Evolutionary conservation across 768 basidiomycete genomes (phyloP), one percentile per base, ranked within the genome.

Genomic region (Lactarius sanguifluus): DNA sequence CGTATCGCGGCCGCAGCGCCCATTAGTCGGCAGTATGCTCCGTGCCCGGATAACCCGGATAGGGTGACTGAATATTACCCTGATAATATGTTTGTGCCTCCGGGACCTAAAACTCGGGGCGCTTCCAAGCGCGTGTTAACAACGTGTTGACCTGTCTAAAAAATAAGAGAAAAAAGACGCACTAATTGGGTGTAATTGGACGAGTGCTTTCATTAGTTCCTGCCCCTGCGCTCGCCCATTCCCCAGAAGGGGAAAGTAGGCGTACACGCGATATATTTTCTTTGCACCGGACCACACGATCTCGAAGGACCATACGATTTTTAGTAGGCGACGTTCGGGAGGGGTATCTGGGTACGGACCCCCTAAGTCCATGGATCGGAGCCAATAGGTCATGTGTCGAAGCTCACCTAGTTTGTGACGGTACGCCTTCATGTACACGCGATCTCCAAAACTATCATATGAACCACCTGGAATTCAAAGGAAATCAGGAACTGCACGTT

Each of bases 41-140:
- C 66, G 61, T 67, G 62, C 23, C 61, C 66, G 66, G 61, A 40
- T 58, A 59, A 30, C 61, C 66, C 66, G 66, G 54, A 67, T 58
- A 54, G 30, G 66, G 52, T 59, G 57, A 63, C 40, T 41, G 40
- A 58, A 59, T 59, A 63, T 67, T 67, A 67, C 57, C 66, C 66
- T 55, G 66, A 59, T 67, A 67, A 67, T 63, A 67, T 67, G 66
- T 67, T 67, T 32, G 66, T 67, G 57, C 66, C 66, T 63, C 66
- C 66, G 56, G 66, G 66, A 45, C 66, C 66, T 55, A 67, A 63
- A 20, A 67, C 61, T 43, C 66, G 57, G 50, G 62, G 66, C 32
- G 65, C 65, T 66, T 66, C 65, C 56, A 50, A 41, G 32, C 65
- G 61, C 65, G 57, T 66, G 65, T 66, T 63, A 66, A 63, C 65